phyloP scores from a whole-genome alignment of 371 early-diverging fungal species.

The Actinomucor elegans region DNA sequence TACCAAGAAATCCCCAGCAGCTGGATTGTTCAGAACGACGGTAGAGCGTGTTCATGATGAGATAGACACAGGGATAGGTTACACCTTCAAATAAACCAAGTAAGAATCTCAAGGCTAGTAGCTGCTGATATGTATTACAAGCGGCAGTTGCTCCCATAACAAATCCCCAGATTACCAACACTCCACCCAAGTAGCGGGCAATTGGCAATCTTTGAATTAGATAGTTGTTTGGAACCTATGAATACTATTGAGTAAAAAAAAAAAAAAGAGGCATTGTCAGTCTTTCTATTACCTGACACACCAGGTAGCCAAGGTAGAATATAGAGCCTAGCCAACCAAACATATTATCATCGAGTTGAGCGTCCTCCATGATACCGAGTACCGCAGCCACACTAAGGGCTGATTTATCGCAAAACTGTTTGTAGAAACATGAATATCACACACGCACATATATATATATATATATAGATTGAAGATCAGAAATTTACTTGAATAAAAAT shows the following conservation, averaged over 20 bases:
- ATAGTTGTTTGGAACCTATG: slow-evolving; percentile 34
- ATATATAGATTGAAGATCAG: too few relatives aligned
- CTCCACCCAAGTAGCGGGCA: slow-evolving; percentile 28
- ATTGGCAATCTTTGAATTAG: slow-evolving; percentile 33
- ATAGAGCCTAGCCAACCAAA: slow-evolving; percentile 36
- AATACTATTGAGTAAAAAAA: neutral
- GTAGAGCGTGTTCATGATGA: slow-evolving; percentile 30
- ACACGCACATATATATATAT: too few relatives aligned
- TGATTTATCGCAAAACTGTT: slow-evolving; percentile 44
- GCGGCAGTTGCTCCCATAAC: slow-evolving; percentile 24
- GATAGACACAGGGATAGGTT: slow-evolving; percentile 28
- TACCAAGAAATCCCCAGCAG: slow-evolving; percentile 22
- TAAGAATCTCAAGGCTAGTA: slow-evolving; percentile 26
- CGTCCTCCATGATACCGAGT: slow-evolving; percentile 31
- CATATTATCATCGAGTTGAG: slow-evolving; percentile 16
- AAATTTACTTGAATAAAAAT: slow-evolving; percentile 29
- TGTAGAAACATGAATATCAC: too few relatives aligned
- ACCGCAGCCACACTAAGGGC: slow-evolving; percentile 36
- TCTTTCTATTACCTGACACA: slow-evolving; percentile 27
- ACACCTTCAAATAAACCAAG: slow-evolving; percentile 41
- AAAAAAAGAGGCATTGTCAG: neutral
- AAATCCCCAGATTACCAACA: slow-evolving; percentile 34
- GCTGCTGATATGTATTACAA: slow-evolving; percentile 25
- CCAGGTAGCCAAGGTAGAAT: slow-evolving; percentile 37
- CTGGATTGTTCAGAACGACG: slow-evolving; percentile 35